Evolutionary conservation across 1,139 yeast genomes (phyloP).

Genomic region (Yamadazyma membranifaciens): DNA sequence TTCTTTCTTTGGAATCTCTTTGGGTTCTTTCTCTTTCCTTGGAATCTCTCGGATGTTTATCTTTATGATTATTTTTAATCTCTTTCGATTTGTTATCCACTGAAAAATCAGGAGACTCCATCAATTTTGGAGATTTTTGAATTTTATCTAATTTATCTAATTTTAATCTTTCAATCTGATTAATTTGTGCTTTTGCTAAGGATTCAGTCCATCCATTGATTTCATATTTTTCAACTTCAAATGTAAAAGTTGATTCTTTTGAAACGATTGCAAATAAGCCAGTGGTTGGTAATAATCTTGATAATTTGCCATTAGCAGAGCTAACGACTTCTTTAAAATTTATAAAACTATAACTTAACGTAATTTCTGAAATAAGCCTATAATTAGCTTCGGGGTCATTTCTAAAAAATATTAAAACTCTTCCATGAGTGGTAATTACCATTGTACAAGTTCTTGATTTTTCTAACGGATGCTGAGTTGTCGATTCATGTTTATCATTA

Average conservation of each 20-base stretch:
- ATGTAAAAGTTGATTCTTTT: constrained; percentile 43
- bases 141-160: constrained; percentile 15
- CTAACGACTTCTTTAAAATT: constrained; percentile 54
- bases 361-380: constrained; percentile 49
- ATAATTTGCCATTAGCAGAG: constrained; percentile 28
- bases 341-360: constrained; percentile 46
- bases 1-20: background rate
- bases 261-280: constrained; percentile 58
- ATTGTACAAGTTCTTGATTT: constrained; percentile 44
- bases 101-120: constrained; percentile 24
- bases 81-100: background rate
- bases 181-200: constrained; percentile 47
- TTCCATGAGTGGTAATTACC: constrained; percentile 54
- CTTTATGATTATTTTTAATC: background rate
- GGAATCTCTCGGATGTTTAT: background rate
- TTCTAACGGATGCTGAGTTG: constrained; percentile 30
- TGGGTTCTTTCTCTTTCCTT: background rate
- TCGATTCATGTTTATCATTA: constrained; percentile 12
- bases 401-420: constrained; percentile 49
- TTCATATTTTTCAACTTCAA: constrained; percentile 58
- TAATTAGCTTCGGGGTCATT: constrained; percentile 29
- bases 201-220: constrained; percentile 56
- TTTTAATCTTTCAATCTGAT: constrained; percentile 45
- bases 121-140: constrained; percentile 23
- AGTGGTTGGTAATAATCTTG: constrained; percentile 35